Evolutionary conservation across 768 basidiomycete genomes (phyloP).

Genomic region (Obba rivulosa): DNA sequence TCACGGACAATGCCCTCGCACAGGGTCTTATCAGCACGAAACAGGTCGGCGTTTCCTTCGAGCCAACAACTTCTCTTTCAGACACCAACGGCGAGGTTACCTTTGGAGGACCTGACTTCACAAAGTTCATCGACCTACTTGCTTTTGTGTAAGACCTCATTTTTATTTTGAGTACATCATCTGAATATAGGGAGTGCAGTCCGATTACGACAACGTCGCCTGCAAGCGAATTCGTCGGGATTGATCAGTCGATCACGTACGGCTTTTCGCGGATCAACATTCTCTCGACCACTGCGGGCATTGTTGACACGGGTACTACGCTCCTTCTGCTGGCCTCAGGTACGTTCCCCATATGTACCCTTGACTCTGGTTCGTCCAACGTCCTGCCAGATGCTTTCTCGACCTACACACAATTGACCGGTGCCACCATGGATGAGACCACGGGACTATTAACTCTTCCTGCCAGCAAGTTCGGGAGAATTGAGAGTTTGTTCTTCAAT

Average conservation of each 20-base stretch:
- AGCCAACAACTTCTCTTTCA: constrained; percentile 8
- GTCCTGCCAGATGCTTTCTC: neutral
- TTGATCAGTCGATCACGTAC: constrained; percentile 23
- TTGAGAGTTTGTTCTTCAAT: constrained; percentile 55
- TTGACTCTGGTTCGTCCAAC: constrained; percentile 23
- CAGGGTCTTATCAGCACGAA: constrained; percentile 24
- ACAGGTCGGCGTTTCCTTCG: constrained; percentile 30
- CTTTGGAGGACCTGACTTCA: constrained; percentile 27
- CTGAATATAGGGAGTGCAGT: too few relatives aligned
- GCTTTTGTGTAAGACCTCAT: constrained; percentile 18
- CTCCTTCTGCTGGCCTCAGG: constrained; percentile 26
- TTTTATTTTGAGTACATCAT: too few relatives aligned
- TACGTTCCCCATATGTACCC: too few relatives aligned
- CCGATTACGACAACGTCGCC: constrained; percentile 23
- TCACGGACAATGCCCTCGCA: constrained; percentile 28
- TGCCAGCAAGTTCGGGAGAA: constrained; percentile 39
- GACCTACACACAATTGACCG: constrained; percentile 5
- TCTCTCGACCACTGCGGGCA: constrained; percentile 24
- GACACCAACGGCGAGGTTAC: constrained; percentile 24
- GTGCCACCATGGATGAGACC: constrained; percentile 23
- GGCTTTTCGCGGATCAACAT: constrained; percentile 14
- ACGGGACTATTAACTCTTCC: constrained; percentile 53
- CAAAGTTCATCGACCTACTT: constrained; percentile 21
- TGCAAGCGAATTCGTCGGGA: constrained; percentile 23
- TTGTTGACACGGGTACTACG: constrained; percentile 33